Percentiles rank a stretch among this genome's conserved stretches.
Conservation (phyloP, 768 basidiomycete genomes). For the Pleurotus tuoliensis region DNA sequence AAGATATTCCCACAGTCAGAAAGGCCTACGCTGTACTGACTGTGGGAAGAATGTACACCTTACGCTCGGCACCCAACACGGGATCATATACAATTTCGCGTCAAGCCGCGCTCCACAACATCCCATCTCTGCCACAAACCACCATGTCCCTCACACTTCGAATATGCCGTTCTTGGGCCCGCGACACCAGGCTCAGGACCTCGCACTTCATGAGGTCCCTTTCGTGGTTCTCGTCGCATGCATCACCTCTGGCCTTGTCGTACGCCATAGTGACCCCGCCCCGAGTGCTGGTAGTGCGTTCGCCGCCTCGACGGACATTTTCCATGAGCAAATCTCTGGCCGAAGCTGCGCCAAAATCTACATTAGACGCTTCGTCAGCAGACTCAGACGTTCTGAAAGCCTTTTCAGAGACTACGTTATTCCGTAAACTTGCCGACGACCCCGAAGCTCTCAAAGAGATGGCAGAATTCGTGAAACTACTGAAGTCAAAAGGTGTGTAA, state of each 20-base stretch:
- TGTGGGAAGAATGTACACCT: too few relatives aligned
- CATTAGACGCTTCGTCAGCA: not conserved
- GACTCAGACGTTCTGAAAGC: constrained; percentile 27
- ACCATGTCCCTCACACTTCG: not conserved
- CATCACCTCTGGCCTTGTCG: not conserved
- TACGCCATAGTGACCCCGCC: not conserved
- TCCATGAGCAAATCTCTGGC: not conserved
- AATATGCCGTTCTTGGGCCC: not conserved
- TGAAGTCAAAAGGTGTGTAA: constrained; percentile 45
- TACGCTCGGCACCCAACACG: too few relatives aligned
- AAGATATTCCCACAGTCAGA: too few relatives aligned
- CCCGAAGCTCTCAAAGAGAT: constrained; percentile 50
- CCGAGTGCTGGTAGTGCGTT: not conserved
- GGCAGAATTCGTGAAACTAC: constrained; percentile 35
- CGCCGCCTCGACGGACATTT: not conserved
- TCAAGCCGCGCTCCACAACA: too few relatives aligned
- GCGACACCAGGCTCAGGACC: not conserved
- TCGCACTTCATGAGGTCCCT: not conserved
- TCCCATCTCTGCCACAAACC: not conserved
- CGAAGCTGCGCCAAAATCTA: not conserved
- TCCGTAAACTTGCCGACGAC: constrained; percentile 43
- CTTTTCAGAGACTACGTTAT: constrained; percentile 41
- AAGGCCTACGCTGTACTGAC: too few relatives aligned
- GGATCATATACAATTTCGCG: too few relatives aligned
- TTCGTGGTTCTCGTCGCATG: not conserved